A percentile compares a stretch with the other conserved stretches of the same genome.
Conservation (phyloP, 306 rosid genomes). For the Echinosophora koreensis region DNA sequence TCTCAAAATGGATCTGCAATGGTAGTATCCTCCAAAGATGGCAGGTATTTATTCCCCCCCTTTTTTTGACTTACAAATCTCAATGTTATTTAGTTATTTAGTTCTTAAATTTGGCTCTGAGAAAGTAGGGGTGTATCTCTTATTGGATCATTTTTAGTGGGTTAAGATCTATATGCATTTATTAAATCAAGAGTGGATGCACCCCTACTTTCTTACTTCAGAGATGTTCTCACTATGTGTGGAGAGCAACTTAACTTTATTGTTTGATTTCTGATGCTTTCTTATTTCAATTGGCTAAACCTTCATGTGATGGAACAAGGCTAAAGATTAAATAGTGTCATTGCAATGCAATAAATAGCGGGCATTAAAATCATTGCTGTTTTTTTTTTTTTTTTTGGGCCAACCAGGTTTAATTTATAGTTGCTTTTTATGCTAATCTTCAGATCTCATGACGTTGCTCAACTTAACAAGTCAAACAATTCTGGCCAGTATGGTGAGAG, state of each 20-base stretch:
- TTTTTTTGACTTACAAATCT: not conserved
- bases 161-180: no score
- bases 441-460: slow-evolving; percentile 52
- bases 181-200: no score
- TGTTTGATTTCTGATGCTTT: slow-evolving; percentile 32
- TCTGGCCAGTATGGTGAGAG: slow-evolving; percentile 44
- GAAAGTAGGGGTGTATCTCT: no score
- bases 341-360: slow-evolving; percentile 11
- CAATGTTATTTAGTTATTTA: not conserved
- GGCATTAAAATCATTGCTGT: not conserved
- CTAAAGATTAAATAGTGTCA: slow-evolving; percentile 12
- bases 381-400: not conserved
- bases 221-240: not conserved
- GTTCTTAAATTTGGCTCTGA: no score
- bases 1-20: slow-evolving; percentile 60
- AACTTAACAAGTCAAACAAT: slow-evolving; percentile 32
- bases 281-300: slow-evolving; percentile 29
- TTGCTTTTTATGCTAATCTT: slow-evolving; percentile 32
- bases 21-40: slow-evolving; percentile 43
- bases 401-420: slow-evolving; percentile 26
- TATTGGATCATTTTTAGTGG: no score
- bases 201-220: no score
- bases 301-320: slow-evolving; percentile 3
- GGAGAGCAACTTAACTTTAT: slow-evolving; percentile 10
- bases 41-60: slow-evolving; percentile 42